These are phyloP conservation scores for Hirschioporus abietinus DNA, from an alignment of 768 basidiomycete genomes.

Conservation along the genomic window DNA sequence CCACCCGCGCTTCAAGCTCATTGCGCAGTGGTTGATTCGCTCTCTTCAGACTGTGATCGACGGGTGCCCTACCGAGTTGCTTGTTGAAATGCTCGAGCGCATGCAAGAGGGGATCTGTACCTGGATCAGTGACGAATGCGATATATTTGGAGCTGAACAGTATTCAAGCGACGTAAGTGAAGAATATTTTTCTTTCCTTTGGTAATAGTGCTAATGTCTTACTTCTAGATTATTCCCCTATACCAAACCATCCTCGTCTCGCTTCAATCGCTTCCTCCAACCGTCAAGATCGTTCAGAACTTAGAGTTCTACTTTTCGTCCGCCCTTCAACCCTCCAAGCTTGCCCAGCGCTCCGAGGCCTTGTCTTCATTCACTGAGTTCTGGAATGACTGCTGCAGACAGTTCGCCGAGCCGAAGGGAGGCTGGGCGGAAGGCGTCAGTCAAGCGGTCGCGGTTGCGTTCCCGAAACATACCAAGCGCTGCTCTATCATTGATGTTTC, in stretches of 20 bases:
- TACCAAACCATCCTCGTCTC: slow-evolving; percentile 56
- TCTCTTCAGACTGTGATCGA: slow-evolving; percentile 52
- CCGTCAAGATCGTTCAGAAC: slow-evolving; percentile 34
- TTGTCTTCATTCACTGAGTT: slow-evolving; percentile 54
- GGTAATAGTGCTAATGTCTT: slow-evolving; percentile 6
- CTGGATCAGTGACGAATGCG: slow-evolving; percentile 62
- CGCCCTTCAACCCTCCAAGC: slow-evolving; percentile 46
- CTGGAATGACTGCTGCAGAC: slow-evolving; percentile 49
- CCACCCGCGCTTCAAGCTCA: slow-evolving; percentile 43
- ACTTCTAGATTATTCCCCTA: slow-evolving; percentile 50
- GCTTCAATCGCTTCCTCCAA: slow-evolving; percentile 42
- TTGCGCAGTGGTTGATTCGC: slow-evolving; percentile 57
- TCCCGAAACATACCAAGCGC: not conserved
- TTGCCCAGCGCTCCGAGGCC: slow-evolving; percentile 36
- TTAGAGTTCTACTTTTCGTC: slow-evolving; percentile 52
- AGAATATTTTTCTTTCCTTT: slow-evolving; percentile 2
- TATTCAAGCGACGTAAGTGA: slow-evolving; percentile 54
- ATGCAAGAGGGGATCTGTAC: slow-evolving; percentile 49
- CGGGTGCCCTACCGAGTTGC: slow-evolving; percentile 44
- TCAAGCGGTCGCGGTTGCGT: not conserved
- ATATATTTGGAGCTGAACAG: slow-evolving; percentile 45
- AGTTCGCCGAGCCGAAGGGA: slow-evolving; percentile 32
- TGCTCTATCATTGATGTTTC: not conserved
- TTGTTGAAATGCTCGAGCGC: slow-evolving; percentile 38
- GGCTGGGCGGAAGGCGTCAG: slow-evolving; percentile 45